phyloP scores from a whole-genome alignment of 768 basidiomycete genomes.

The Postia placenta region DNA sequence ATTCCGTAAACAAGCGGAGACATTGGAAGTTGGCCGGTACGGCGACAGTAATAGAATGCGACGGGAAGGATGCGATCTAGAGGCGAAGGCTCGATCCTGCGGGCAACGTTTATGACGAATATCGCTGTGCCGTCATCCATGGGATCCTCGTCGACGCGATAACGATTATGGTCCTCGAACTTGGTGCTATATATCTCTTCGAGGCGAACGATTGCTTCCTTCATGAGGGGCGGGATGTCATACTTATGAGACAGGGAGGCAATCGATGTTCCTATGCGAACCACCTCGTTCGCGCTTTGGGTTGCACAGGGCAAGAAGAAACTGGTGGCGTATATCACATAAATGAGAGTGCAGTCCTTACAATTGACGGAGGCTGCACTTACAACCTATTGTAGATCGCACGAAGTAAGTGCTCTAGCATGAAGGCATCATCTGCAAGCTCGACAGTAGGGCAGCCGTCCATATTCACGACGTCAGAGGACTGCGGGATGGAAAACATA shows the following conservation, averaged over 20 bases:
- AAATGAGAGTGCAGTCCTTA: neutral
- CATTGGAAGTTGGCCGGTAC: neutral
- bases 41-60: neutral
- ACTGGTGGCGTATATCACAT: neutral
- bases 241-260: neutral
- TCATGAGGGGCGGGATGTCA: neutral
- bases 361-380: neutral
- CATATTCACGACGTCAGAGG: neutral
- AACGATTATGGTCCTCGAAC: neutral
- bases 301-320: neutral
- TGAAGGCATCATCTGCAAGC: conserved; percentile 2
- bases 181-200: neutral
- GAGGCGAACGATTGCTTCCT: neutral
- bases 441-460: conserved; percentile 11
- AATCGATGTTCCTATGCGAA: neutral
- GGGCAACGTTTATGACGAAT: neutral
- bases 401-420: neutral
- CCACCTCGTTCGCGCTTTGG: too few relatives aligned
- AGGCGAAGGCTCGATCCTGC: neutral
- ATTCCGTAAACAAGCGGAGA: neutral
- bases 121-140: neutral
- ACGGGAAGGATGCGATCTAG: neutral
- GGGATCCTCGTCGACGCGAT: neutral
- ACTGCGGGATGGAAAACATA: conserved; percentile 7
- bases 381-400: neutral